Base-by-base conservation (phyloP, 176 grass and related monocot species). In the Rhynchospora breviuscula region DNA sequence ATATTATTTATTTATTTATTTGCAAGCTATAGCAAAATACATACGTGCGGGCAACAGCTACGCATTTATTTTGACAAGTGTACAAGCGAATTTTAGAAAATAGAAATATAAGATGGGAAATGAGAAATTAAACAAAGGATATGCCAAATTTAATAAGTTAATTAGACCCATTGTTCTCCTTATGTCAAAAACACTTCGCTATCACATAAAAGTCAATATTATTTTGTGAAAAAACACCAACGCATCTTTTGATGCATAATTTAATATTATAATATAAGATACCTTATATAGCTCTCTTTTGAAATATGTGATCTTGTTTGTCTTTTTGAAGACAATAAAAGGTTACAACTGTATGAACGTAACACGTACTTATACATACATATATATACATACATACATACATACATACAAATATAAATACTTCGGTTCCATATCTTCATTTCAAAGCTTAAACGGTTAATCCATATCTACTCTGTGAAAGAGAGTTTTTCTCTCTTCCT, bases 21-120 rank as follows among this genome's bases (percentile, higher is more conserved):
- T 80, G 78, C 78, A 80, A 63, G 78, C 78, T 80, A 59, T 58
- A 60, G 2, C 67, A 60, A 79, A 80, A 60, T 17, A 80, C 59
- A 80, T 21, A 43, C 54, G 78, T 60, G 78, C 18, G 78, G 57
- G 25, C 49, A 63, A 62, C 78, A 60, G 53, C 54, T 80, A 44
- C 25, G 54, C 59, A 59, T 17, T 80, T 80, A n/a, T 63, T 40
- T 58, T 57, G 75, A 80, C 78, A 63, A 80, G 59, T 80, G 78
- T 60, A 44, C 10, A 18, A 63, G 14, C 31, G 26, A 80, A 80
- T 80, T 80, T 80, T 29, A 40, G 10, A 44, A 44, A 63, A 80
- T 2, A 40, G 17, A 56, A 56, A 59, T 13, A 46, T n/a, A 17
- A 40, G 17, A 80, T 80, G 15, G 59, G 43, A 46, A 45, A 47